Percentiles rank a stretch among this genome's conserved stretches.
Evolutionary conservation across 768 basidiomycete genomes (phyloP).

Genomic region (Leucosporidium yakuticum): DNA sequence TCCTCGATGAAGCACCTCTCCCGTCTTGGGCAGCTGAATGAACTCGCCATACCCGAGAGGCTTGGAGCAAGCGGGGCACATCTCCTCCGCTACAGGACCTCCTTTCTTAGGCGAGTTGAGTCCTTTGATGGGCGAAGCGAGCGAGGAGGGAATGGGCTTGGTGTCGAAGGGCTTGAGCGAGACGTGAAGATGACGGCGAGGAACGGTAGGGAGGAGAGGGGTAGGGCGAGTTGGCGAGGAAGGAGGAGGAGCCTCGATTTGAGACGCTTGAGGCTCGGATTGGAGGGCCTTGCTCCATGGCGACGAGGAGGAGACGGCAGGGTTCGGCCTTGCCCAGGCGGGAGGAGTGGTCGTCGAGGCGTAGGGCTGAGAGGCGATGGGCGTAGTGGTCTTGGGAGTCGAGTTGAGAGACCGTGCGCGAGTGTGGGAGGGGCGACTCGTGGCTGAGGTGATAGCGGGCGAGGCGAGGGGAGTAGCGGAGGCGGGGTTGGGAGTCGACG

Average conservation of each 20-base stretch:
- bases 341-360: too few relatives aligned
- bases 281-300: too few relatives aligned
- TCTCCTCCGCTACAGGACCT: background rate
- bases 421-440: too few relatives aligned
- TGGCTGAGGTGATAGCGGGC: too few relatives aligned
- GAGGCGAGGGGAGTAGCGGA: too few relatives aligned
- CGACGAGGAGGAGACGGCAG: too few relatives aligned
- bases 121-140: background rate
- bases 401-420: too few relatives aligned
- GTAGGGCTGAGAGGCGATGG: too few relatives aligned
- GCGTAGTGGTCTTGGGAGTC: too few relatives aligned
- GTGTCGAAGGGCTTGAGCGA: background rate
- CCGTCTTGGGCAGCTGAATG: constrained; percentile 12
- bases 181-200: background rate
- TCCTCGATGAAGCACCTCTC: constrained; percentile 7
- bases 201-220: background rate
- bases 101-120: background rate
- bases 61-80: constrained; percentile 7
- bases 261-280: too few relatives aligned
- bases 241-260: background rate
- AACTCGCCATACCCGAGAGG: constrained; percentile 26
- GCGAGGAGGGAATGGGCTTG: background rate
- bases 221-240: background rate
- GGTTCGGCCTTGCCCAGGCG: too few relatives aligned
- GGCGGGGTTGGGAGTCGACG: too few relatives aligned